These are phyloP conservation scores for Leccinum broughii DNA, from an alignment of 768 basidiomycete genomes.

Conservation along the genomic window DNA sequence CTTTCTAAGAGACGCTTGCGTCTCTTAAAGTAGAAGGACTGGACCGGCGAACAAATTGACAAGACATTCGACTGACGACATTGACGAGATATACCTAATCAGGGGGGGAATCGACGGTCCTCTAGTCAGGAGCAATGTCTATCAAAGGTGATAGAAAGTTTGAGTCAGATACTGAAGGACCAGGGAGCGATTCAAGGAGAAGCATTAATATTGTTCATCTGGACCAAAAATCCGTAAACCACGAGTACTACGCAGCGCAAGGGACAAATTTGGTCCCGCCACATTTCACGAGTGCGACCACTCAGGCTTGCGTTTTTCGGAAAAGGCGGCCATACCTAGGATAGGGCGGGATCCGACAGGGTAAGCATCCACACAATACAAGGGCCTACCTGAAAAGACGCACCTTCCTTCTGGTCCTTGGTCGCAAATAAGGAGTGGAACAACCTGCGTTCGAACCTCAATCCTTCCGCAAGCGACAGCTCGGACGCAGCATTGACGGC, in stretches of 20 bases:
- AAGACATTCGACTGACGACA: too few relatives aligned
- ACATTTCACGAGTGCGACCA: slow-evolving; percentile 58
- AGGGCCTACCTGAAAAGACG: slow-evolving; percentile 26
- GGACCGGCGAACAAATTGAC: too few relatives aligned
- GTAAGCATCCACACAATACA: neutral
- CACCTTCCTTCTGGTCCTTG: slow-evolving; percentile 93
- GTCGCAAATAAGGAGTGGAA: slow-evolving; percentile 95
- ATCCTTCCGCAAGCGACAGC: slow-evolving; percentile 74
- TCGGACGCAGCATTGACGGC: slow-evolving; percentile 94
- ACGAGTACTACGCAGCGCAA: neutral
- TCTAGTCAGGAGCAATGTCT: too few relatives aligned
- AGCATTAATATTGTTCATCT: neutral
- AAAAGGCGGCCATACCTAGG: slow-evolving; percentile 95
- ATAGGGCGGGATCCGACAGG: slow-evolving; percentile 8
- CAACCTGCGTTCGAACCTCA: slow-evolving; percentile 82
- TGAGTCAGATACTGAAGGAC: neutral
- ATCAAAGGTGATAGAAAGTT: too few relatives aligned
- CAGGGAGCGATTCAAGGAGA: neutral
- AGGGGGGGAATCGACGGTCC: too few relatives aligned
- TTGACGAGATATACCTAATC: too few relatives aligned
- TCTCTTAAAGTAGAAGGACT: too few relatives aligned
- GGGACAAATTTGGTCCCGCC: neutral
- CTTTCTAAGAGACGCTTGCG: too few relatives aligned
- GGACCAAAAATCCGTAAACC: neutral
- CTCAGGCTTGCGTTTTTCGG: slow-evolving; percentile 86